These are phyloP conservation scores for Taiozyma onychis DNA, from an alignment of 1,139 yeast genomes.

Conservation along the genomic window DNA sequence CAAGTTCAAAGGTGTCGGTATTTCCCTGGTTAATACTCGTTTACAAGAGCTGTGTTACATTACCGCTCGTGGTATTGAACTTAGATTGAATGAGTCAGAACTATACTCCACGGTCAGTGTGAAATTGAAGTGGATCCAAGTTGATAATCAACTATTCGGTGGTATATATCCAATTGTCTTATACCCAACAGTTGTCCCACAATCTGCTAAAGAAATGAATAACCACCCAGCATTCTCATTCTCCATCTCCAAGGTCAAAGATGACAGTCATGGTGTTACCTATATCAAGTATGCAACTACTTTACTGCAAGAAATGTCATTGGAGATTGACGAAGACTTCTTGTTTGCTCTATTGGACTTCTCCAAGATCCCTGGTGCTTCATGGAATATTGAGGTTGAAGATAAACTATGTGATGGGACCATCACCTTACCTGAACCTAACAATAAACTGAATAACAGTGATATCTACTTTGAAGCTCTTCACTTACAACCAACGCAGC, in stretches of 20 bases:
- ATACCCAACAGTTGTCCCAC: conserved; percentile 91
- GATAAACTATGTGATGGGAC: conserved; percentile 51
- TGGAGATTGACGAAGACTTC: conserved; percentile 93
- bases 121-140: conserved; percentile 90
- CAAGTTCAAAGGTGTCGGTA: conserved; percentile 81
- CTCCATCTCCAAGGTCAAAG: conserved; percentile 77
- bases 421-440: conserved; percentile 67
- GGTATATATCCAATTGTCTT: conserved; percentile 82
- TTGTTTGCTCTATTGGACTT: conserved; percentile 78
- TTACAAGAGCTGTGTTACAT: conserved; percentile 77
- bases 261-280: conserved; percentile 82
- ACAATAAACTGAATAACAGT: conserved; percentile 47
- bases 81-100: conserved; percentile 79
- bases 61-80: conserved; percentile 74
- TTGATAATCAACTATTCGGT: conserved; percentile 88
- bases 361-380: conserved; percentile 64
- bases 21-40: conserved; percentile 71
- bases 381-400: conserved; percentile 48
- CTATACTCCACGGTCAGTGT: conserved; percentile 73
- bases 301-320: conserved; percentile 81
- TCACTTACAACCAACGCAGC: conserved; percentile 86
- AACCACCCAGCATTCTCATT: conserved; percentile 89
- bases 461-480: conserved; percentile 90
- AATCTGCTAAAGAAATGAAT: conserved; percentile 76
- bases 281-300: conserved; percentile 90